Evolutionary conservation across 192 early-diverging fungal species (phyloP).

Genomic region (Backusella psychrophila): DNA sequence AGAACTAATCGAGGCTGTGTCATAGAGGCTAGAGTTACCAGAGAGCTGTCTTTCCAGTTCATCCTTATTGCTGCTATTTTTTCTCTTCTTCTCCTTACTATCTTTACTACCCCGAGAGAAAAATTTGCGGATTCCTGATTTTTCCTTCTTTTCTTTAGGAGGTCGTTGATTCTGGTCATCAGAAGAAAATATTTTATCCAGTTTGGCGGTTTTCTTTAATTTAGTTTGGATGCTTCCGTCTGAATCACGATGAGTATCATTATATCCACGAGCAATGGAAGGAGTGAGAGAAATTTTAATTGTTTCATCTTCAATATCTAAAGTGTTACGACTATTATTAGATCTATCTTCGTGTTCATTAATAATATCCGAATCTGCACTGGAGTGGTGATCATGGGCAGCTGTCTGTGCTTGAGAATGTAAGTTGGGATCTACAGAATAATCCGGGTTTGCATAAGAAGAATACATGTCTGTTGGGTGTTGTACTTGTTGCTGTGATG

Average conservation of each 20-base stretch:
- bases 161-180: background rate
- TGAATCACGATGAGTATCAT: background rate
- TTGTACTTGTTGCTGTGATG: background rate
- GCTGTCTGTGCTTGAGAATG: background rate
- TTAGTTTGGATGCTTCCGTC: background rate
- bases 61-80: slow-evolving; percentile 13
- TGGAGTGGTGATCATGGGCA: background rate
- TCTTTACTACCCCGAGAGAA: slow-evolving; percentile 27
- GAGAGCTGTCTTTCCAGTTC: slow-evolving; percentile 6
- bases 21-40: background rate
- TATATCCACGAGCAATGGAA: slow-evolving; percentile 37
- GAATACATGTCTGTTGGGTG: slow-evolving; percentile 4
- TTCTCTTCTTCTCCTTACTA: slow-evolving; percentile 21
- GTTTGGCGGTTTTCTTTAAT: slow-evolving; percentile 15
- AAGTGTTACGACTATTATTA: slow-evolving; percentile 5
- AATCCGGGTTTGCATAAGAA: background rate
- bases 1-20: slow-evolving; percentile 30
- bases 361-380: slow-evolving; percentile 15
- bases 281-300: slow-evolving; percentile 55
- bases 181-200: slow-evolving; percentile 21
- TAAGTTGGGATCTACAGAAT: background rate
- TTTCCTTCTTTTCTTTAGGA: slow-evolving; percentile 23
- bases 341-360: slow-evolving; percentile 1
- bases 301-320: slow-evolving; percentile 33
- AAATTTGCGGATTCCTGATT: slow-evolving; percentile 27